Base-by-base conservation (phyloP, 768 basidiomycete genomes). In the Termitomyces bulborhizus region DNA sequence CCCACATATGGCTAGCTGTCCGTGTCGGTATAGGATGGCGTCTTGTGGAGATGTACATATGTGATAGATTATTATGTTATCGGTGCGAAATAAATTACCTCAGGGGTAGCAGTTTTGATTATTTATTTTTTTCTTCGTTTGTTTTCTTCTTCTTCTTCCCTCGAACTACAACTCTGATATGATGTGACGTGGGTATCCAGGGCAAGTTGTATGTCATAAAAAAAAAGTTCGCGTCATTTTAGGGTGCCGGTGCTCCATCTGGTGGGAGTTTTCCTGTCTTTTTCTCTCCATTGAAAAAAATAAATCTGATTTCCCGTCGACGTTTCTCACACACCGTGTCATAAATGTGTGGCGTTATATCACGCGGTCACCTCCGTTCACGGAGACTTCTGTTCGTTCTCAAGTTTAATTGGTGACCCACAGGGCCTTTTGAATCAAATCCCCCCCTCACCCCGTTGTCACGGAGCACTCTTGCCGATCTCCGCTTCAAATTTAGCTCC, bases 301-400 rank as follows among this genome's bases (percentile, higher is more conserved):
- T 50, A 49, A 6, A 36, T 16, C 16, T 34, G 3, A n/a, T 40
- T 46, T 49, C 15, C 21, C 41, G 32, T 41, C 46, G 41, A 32
- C 47, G 29, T 48, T 31, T 29, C 46, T 57, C 51, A 40, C 56
- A 57, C 56, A 32, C 50, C 6, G 39, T 57, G 56, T 57, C 56
- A 53, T 18, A 21, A 21, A 21, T 21, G 21, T 57, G 56, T 57
- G 56, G 56, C 56, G 56, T 57, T 32, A 16, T 1, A 46, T 56
- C 55, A 57, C 47, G 31, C 47, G 54, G 54, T 24, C 9, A 34
- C 11, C 51, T 9, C 13, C 46, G 34, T 11, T 49, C 24, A 27
- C 27, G 40, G 47, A 53, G 51, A 53, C 9, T 53, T 53, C 34
- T 42, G 11, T 44, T 44, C 42, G 21, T 53, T 37, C 16, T 37